Evolutionary conservation across 2,329 filamentous ascomycete genomes (phyloP).

Genomic region (Elsinoe perseae): DNA sequence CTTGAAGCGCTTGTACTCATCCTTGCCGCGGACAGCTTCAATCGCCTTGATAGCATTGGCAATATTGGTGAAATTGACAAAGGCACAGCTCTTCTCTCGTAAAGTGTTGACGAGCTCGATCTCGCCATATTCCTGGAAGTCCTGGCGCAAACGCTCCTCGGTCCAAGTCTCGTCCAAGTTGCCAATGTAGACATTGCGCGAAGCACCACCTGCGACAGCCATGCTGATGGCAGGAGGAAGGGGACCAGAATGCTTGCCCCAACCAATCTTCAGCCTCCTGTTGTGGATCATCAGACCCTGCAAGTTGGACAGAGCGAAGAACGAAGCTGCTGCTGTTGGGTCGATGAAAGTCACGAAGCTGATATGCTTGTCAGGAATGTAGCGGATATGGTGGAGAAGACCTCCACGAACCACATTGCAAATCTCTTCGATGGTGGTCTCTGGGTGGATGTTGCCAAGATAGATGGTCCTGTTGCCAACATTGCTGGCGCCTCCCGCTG

Average conservation of each 20-base stretch:
- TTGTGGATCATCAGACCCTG: conserved; percentile 99
- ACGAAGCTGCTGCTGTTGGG: conserved; percentile 91
- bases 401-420: conserved; percentile 97
- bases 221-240: conserved; percentile 92
- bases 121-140: conserved; percentile 95
- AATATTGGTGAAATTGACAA: conserved; percentile 99
- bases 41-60: conserved; percentile 99
- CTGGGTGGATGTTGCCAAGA: conserved; percentile 95
- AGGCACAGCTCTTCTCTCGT: conserved; percentile 97
- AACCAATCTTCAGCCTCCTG: conserved; percentile 92
- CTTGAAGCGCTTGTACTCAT: conserved; percentile 98
- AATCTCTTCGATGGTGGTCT: conserved; percentile 98
- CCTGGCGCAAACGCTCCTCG: conserved; percentile 88
- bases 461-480: conserved; percentile 96
- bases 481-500: conserved; percentile 94
- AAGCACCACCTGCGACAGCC: conserved; percentile 91
- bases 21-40: conserved; percentile 85
- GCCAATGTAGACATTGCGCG: conserved; percentile 96
- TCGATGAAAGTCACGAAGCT: conserved; percentile 99
- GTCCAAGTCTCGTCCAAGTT: conserved; percentile 97
- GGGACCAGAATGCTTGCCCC: conserved; percentile 97
- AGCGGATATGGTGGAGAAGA: conserved; percentile 93
- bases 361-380: conserved; percentile 99
- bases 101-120: conserved; percentile 96
- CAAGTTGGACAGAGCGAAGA: conserved; percentile 94